Conservation (phyloP, 768 basidiomycete species). For the Dioszegia aurantiaca region DNA sequence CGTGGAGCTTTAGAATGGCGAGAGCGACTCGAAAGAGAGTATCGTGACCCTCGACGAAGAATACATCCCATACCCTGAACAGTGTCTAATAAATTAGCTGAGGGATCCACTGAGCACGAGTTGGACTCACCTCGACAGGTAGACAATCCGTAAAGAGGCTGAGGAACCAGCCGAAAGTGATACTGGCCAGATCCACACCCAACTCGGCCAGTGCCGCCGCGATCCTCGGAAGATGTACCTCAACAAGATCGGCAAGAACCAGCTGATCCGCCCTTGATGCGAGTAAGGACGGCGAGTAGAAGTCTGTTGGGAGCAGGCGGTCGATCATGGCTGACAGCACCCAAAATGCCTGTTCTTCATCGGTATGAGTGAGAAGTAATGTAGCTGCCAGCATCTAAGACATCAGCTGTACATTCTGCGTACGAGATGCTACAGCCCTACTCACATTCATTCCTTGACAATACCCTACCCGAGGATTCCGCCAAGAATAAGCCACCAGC, state of each 20-base stretch:
- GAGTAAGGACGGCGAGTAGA: conserved; percentile 86
- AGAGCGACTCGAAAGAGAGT: conserved; percentile 68
- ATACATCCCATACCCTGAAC: conserved; percentile 93
- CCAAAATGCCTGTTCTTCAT: conserved; percentile 98
- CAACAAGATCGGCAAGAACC: conserved; percentile 82
- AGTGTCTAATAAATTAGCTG: conserved; percentile 63
- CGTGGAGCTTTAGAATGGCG: conserved; percentile 77
- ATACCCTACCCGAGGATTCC: conserved; percentile 87
- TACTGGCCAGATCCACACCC: conserved; percentile 84
- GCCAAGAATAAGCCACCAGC: conserved; percentile 89
- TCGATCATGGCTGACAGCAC: conserved; percentile 84
- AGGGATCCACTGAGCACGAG: no score
- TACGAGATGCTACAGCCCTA: not conserved
- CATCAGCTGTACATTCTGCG: no score
- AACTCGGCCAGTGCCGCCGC: conserved; percentile 71
- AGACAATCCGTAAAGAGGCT: conserved; percentile 94
- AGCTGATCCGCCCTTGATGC: conserved; percentile 92
- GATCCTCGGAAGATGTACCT: conserved; percentile 70
- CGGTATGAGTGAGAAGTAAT: conserved; percentile 81
- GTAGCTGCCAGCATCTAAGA: conserved; percentile 96
- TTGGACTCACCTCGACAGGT: conserved; percentile 73
- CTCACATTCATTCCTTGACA: conserved; percentile 44
- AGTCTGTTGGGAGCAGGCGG: conserved; percentile 81
- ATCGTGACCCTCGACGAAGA: conserved; percentile 87
- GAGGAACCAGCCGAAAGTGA: conserved; percentile 98